Base-by-base conservation (phyloP, 176 grass and related monocot genomes). In the Typha latifolia region DNA sequence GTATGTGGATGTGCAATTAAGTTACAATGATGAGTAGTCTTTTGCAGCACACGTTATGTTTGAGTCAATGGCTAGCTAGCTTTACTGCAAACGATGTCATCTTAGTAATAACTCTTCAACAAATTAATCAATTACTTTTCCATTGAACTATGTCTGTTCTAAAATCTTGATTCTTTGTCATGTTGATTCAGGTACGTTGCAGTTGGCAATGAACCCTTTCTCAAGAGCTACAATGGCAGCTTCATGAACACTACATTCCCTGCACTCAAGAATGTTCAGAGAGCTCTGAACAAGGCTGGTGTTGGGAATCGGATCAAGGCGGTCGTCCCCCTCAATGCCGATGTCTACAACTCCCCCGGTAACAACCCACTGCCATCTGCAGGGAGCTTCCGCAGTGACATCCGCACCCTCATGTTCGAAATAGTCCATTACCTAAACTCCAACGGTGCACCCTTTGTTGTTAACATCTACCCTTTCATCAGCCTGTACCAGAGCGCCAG, bases 171-270 rank as follows among this genome's bases (percentile, higher is more conserved):
- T 62, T 63, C 29, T 7, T 62, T 70, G 37, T 77, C 56, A 61
- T 82, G 23, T 62, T 74, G 59, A 11, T 77, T 70, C 82, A 95
- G 91, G 66, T 87, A 95, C 69, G 91, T 95, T 8, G 91, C 86
- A 68, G 91, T 95, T 47, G 91, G 91, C 49, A 95, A 95, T 16
- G 91, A 95, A 49, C 91, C 91, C 15, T 95, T 95, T 63, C 78
- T 95, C 24, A 78, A 80, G 79, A 85, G 81, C 72, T 90, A 95
- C 71, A 82, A 90, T 62, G 81, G 75, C 6, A 67, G 74, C 47
- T 90, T 82, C 76, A 80, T 87, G 71, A 86, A 87, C 63, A 74
- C 72, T 23, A 90, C 84, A 0, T 95, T 90, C 76, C 91, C 91
- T 19, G 91, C 91, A 1, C 77, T 95, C 43, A 75, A 81, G 69